Conservation (phyloP, 352 stramenopile genomes). For the Blastocystis sp. region DNA sequence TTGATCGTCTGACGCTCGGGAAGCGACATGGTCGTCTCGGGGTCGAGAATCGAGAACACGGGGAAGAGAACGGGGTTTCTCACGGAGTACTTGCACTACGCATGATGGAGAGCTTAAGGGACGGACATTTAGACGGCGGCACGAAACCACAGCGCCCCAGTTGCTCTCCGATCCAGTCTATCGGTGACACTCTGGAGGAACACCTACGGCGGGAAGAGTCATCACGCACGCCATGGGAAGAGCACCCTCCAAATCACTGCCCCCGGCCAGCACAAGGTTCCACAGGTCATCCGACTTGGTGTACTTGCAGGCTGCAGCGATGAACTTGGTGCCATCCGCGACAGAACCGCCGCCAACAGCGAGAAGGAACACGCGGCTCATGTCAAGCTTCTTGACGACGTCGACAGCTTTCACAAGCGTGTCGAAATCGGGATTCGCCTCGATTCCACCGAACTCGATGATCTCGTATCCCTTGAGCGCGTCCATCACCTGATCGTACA, state of each 20-base stretch:
- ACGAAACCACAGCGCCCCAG: not conserved
- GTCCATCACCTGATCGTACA: constrained; percentile 68
- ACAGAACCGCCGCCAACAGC: constrained; percentile 22
- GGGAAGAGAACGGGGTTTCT: not conserved
- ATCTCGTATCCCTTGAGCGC: constrained; percentile 65
- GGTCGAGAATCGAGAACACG: constrained; percentile 13
- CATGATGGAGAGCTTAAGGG: not conserved
- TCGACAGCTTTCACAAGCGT: constrained; percentile 64
- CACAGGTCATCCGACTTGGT: constrained; percentile 17
- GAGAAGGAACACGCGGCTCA: constrained; percentile 17
- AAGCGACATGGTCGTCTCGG: constrained; percentile 23
- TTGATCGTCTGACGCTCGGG: constrained; percentile 12
- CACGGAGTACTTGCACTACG: constrained; percentile 10
- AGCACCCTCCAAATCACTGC: not conserved
- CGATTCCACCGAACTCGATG: constrained; percentile 64
- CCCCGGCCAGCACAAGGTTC: not conserved
- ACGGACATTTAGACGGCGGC: not conserved
- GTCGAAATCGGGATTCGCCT: constrained; percentile 65
- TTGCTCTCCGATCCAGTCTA: constrained; percentile 48
- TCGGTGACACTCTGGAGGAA: not conserved
- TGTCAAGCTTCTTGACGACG: constrained; percentile 21
- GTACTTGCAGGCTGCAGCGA: not conserved
- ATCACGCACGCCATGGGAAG: constrained; percentile 17
- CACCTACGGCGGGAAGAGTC: constrained; percentile 22
- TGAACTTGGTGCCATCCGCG: constrained; percentile 18